Percentiles rank a stretch among this genome's conserved stretches.
Evolutionary conservation across 2,329 filamentous ascomycete species (phyloP).

Genomic region (Alternaria viburni): DNA sequence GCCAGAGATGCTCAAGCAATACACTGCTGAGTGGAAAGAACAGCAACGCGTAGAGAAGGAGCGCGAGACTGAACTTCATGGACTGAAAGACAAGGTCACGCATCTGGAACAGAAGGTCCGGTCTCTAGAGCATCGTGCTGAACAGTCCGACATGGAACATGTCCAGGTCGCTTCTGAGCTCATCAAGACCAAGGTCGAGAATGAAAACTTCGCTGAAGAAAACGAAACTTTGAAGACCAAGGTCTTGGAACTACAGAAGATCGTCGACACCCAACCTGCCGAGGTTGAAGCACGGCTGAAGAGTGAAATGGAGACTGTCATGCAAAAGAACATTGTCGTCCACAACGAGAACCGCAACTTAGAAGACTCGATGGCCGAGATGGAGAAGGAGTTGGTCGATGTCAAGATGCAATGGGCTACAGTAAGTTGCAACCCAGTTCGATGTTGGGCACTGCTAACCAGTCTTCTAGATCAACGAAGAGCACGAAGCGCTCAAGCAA

Average conservation of each 20-base stretch:
- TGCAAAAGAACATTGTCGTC: conserved; percentile 90
- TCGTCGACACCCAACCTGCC: conserved; percentile 87
- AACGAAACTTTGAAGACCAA: conserved; percentile 88
- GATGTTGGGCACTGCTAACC: conserved; percentile 20
- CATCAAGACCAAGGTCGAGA: conserved; percentile 90
- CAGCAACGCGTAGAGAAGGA: conserved; percentile 82
- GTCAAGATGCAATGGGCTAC: conserved; percentile 96
- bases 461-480: conserved; percentile 52
- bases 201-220: conserved; percentile 84
- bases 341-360: conserved; percentile 89
- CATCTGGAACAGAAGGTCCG: conserved; percentile 77
- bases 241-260: conserved; percentile 80
- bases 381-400: conserved; percentile 89
- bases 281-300: conserved; percentile 85
- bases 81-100: conserved; percentile 64
- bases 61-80: conserved; percentile 79
- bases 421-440: conserved; percentile 62
- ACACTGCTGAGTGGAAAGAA: conserved; percentile 90
- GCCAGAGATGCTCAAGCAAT: conserved; percentile 78
- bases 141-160: conserved; percentile 89
- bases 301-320: conserved; percentile 86
- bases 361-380: conserved; percentile 87
- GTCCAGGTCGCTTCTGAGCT: conserved; percentile 89
- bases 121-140: conserved; percentile 82
- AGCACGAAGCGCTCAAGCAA: conserved; percentile 57